Conservation (phyloP, 1,139 yeast genomes). For the Wickerhamomyces sp. region DNA sequence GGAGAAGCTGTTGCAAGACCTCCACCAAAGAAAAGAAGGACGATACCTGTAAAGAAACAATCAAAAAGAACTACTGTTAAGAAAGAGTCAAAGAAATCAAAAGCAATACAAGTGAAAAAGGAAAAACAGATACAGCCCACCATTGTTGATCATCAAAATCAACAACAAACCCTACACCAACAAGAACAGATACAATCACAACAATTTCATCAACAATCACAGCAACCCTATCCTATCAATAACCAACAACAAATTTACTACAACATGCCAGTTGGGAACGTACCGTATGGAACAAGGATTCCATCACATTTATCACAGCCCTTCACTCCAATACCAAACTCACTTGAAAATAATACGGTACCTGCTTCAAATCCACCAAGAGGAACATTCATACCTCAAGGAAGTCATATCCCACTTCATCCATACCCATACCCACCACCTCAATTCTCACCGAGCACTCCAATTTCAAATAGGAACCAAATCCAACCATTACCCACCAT, state of each 20-base stretch:
- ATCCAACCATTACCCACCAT: conserved; percentile 3
- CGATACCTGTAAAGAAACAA: conserved; percentile 3
- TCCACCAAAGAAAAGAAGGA: conserved; percentile 6
- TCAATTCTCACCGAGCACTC: conserved; percentile 11
- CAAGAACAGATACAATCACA: background rate
- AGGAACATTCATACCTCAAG: conserved; percentile 2
- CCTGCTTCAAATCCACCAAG: conserved; percentile 1
- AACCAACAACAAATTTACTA: background rate
- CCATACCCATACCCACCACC: conserved; percentile 6
- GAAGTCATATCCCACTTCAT: background rate
- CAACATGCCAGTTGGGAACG: background rate
- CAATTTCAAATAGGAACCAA: conserved; percentile 4
- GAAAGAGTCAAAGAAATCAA: background rate
- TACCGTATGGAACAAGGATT: background rate
- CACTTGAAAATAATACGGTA: background rate
- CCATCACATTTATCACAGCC: background rate
- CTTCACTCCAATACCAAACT: background rate
- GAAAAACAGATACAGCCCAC: background rate
- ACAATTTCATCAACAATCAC: conserved; percentile 1
- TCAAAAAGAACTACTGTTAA: background rate
- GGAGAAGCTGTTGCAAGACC: background rate
- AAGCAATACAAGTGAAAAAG: background rate
- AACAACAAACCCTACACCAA: conserved; percentile 3
- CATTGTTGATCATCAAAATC: background rate
- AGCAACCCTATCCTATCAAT: background rate